Evolutionary conservation across 2,329 filamentous ascomycete species (phyloP).

Genomic region (Alternaria panax): DNA sequence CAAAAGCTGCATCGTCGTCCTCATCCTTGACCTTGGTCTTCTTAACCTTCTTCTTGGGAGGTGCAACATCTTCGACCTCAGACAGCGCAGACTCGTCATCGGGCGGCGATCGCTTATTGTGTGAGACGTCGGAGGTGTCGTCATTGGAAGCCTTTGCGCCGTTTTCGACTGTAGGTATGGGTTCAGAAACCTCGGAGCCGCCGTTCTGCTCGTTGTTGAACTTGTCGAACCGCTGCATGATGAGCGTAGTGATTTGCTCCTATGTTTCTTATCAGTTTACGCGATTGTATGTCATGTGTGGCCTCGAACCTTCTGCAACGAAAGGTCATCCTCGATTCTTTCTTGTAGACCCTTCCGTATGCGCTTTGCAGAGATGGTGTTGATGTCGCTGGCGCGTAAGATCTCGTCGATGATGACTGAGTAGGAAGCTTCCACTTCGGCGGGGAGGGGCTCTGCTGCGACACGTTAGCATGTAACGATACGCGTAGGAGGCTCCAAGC

Average conservation of each 20-base stretch:
- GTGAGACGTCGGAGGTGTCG: conserved; percentile 36
- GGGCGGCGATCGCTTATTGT: conserved; percentile 54
- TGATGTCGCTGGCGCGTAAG: conserved; percentile 66
- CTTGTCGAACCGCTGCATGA: conserved; percentile 60
- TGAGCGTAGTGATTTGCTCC: conserved; percentile 56
- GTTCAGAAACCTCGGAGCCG: conserved; percentile 45
- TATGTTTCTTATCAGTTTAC: conserved; percentile 34
- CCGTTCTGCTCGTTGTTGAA: conserved; percentile 49
- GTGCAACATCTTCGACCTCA: conserved; percentile 49
- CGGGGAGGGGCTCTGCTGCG: conserved; percentile 50
- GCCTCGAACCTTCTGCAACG: conserved; percentile 65
- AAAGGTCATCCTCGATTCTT: conserved; percentile 66
- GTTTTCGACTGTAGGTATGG: conserved; percentile 50
- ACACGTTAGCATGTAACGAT: conserved; percentile 18
- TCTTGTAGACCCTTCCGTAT: conserved; percentile 70
- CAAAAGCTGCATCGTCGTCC: conserved; percentile 84
- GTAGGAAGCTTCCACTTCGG: conserved; percentile 60
- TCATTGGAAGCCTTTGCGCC: conserved; percentile 34
- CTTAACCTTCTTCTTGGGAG: conserved; percentile 65
- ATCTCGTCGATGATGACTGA: conserved; percentile 69
- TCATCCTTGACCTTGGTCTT: conserved; percentile 73
- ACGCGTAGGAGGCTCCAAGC: conserved; percentile 5
- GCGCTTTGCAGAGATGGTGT: conserved; percentile 70
- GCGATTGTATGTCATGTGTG: conserved; percentile 2
- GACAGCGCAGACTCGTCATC: conserved; percentile 53